These are phyloP conservation scores for Taxillus chinensis DNA, from an alignment of 164 flowering plant species.

Conservation along the genomic window DNA sequence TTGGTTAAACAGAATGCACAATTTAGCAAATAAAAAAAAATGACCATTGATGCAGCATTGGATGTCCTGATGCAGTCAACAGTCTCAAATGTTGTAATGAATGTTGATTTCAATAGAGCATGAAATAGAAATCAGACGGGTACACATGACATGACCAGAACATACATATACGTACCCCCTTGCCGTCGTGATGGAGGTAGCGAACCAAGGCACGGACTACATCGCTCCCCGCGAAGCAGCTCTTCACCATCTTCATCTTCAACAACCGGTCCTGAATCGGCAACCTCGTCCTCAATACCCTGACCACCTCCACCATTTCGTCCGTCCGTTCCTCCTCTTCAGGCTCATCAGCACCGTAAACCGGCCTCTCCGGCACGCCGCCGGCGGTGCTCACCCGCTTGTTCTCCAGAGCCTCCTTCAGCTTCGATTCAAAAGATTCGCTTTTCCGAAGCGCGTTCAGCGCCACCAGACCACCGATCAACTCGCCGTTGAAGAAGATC, in stretches of 20 bases:
- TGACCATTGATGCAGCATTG: too few species aligned
- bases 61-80: too few species aligned
- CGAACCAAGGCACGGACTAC: slow-evolving; percentile 54
- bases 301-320: slow-evolving; percentile 40
- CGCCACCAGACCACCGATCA: slow-evolving; percentile 73
- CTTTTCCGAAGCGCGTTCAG: slow-evolving; percentile 77
- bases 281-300: slow-evolving; percentile 56
- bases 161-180: slow-evolving; percentile 33
- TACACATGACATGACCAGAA: too few species aligned
- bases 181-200: slow-evolving; percentile 54
- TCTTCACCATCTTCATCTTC: slow-evolving; percentile 80
- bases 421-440: slow-evolving; percentile 44
- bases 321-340: slow-evolving; percentile 33
- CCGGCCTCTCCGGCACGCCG: slow-evolving; percentile 56
- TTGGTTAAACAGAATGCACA: too few species aligned
- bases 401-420: slow-evolving; percentile 43
- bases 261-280: slow-evolving; percentile 78
- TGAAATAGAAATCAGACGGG: too few species aligned
- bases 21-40: too few species aligned
- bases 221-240: slow-evolving; percentile 69
- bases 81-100: too few species aligned
- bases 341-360: slow-evolving; percentile 71
- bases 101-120: too few species aligned
- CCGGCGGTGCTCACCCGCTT: slow-evolving; percentile 33
- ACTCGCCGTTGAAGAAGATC: slow-evolving; percentile 76